Base-by-base conservation (phyloP, 768 basidiomycete genomes). In the Mycena filopes region DNA sequence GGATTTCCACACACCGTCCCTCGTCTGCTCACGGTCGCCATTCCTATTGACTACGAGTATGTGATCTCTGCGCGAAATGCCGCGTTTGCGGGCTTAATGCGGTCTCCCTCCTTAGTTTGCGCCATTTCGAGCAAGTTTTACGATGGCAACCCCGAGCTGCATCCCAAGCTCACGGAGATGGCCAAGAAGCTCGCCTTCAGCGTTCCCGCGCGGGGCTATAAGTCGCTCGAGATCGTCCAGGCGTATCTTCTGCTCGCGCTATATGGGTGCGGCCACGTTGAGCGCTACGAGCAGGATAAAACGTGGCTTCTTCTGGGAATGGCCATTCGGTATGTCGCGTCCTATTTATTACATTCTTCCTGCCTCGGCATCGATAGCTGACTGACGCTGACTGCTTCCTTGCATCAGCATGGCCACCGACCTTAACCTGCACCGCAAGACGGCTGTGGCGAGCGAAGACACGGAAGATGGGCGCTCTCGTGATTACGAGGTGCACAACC, bases 41-140 rank as follows among this genome's bases (percentile, higher is more conserved):
- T 98, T 99, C 79, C 79, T 99, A 49, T 84, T 99, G 59, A 99
- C 98, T 20, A 95, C 96, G 21, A 93, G 93, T 93, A 72, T 63
- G 90, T 86, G 9, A 21, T 29, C 46, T 54, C 15, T 71, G 18
- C 49, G 65, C 50, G 47, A 49, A 63, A 15, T 48, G 41, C 61
- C 50, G 36, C 36, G 51, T 65, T 25, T 21, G 29, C 42, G 49
- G 45, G 25, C 43, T 49, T 53, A 31, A 57, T 54, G 25, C 55
- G 23, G 10, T 53, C 12, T 51, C 20, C 69, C 4, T 11, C 69
- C 4, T 11, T 36, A 98, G 96, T 99, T 66, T 98, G 96, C 75
- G 91, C 97, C n/a, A 92, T 98, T 58, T 89, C 97, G 3, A 90
- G 93, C 72, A 93, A 94, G 74, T 98, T 95, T 78, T 96, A 97